These are phyloP conservation scores for Candida hungchunana DNA, from an alignment of 805 yeast species.

Conservation along the genomic window DNA sequence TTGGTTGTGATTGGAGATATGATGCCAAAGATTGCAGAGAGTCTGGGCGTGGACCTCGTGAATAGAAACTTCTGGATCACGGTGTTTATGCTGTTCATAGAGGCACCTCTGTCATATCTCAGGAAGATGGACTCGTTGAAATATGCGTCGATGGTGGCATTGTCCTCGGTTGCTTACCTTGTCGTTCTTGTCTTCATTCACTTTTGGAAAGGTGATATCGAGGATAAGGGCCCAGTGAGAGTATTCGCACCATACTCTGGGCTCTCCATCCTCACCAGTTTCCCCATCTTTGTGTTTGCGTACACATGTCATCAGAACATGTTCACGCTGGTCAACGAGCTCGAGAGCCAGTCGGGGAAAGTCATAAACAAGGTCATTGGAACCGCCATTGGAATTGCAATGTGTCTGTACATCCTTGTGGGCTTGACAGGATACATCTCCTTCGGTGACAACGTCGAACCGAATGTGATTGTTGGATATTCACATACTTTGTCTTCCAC, in stretches of 20 bases:
- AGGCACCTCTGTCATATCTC: slow-evolving; percentile 59
- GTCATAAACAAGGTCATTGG: slow-evolving; percentile 44
- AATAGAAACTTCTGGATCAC: slow-evolving; percentile 66
- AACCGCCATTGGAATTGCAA: slow-evolving; percentile 56
- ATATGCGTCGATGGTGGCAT: slow-evolving; percentile 80
- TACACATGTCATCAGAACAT: slow-evolving; percentile 95
- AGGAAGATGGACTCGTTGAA: slow-evolving; percentile 76
- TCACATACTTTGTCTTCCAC: slow-evolving; percentile 62
- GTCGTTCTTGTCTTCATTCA: slow-evolving; percentile 72
- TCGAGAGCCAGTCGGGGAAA: slow-evolving; percentile 48
- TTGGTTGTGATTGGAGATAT: slow-evolving; percentile 68
- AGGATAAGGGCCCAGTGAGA: slow-evolving; percentile 47
- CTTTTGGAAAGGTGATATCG: slow-evolving; percentile 53
- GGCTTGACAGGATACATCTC: slow-evolving; percentile 84
- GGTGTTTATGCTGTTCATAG: slow-evolving; percentile 43
- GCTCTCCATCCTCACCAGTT: slow-evolving; percentile 55
- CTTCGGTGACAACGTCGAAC: slow-evolving; percentile 75
- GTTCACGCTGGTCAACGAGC: slow-evolving; percentile 84
- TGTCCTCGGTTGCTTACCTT: slow-evolving; percentile 75
- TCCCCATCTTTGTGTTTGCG: slow-evolving; percentile 92
- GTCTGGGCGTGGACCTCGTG: too few relatives aligned
- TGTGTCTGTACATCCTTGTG: slow-evolving; percentile 58
- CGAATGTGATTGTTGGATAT: slow-evolving; percentile 78
- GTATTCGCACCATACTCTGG: slow-evolving; percentile 43
- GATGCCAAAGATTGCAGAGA: slow-evolving; percentile 53